phyloP scores from a whole-genome alignment of 2,329 filamentous ascomycete species.

The Basipetospora sp. region DNA sequence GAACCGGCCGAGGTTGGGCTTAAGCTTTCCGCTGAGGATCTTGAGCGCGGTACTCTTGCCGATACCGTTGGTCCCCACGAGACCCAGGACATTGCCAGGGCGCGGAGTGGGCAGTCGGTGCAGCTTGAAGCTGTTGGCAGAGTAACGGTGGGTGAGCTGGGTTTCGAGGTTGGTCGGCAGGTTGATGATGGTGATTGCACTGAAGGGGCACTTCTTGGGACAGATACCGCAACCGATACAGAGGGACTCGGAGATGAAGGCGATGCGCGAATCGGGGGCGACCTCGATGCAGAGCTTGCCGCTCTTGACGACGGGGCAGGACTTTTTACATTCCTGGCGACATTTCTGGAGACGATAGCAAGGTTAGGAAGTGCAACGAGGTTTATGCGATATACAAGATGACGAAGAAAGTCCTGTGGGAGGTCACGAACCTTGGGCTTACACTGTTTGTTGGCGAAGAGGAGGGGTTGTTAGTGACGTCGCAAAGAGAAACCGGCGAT shows the following conservation, averaged over 20 bases:
- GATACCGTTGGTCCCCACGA: constrained; percentile 99
- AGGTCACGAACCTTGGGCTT: constrained; percentile 57
- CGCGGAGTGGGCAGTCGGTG: constrained; percentile 91
- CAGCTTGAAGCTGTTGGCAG: constrained; percentile 98
- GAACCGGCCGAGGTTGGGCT: constrained; percentile 88
- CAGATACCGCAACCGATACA: constrained; percentile 99
- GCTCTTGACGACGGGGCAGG: constrained; percentile 89
- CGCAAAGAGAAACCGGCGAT: not conserved
- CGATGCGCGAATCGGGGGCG: constrained; percentile 71
- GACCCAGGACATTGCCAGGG: constrained; percentile 84
- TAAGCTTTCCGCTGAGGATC: constrained; percentile 94
- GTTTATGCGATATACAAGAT: constrained; percentile 8
- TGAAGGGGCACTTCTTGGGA: constrained; percentile 97
- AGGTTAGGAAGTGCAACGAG: not conserved
- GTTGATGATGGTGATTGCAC: constrained; percentile 99
- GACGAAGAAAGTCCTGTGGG: constrained; percentile 14
- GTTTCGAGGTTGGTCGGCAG: constrained; percentile 97
- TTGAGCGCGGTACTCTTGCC: constrained; percentile 99
- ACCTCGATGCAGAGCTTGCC: constrained; percentile 98
- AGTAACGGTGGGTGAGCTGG: constrained; percentile 95
- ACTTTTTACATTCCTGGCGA: constrained; percentile 97
- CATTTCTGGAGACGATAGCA: constrained; percentile 59
- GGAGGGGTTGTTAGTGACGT: constrained; percentile 22
- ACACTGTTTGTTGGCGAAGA: constrained; percentile 41
- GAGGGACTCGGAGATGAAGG: constrained; percentile 90